Evolutionary conservation across 176 grass and related monocot species (phyloP), one percentile per base, ranked within the genome.

Genomic region (Dendrocalamus sinicus): DNA sequence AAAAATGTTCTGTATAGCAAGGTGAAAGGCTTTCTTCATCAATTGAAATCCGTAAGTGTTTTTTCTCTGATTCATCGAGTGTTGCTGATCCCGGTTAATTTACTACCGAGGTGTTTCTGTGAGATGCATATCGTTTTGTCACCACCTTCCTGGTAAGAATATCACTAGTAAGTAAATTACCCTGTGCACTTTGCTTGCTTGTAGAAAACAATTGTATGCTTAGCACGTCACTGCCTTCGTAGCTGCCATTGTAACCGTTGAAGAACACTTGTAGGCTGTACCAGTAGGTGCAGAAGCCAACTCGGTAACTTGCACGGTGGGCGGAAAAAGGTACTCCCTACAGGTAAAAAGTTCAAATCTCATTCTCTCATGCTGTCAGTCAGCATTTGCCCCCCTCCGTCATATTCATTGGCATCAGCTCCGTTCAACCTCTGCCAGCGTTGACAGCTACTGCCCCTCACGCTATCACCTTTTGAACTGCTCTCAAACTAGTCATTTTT

Each of bases 271-370:
- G 16, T 55, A 55, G 52, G 5, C 23, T 62, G 59, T 65, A 61
- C 26, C 12, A 50, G 62, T 50, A 37, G 57, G 39, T 1, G 26
- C 67, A 19, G 75, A 47, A 40, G 67, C 22, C 17, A 46, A 62
- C 44, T n/a, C 40, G 55, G 12, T 54, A 65, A 53, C 46, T 84
- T 54, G 10, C 72, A 66, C 20, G n/a, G 59, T 10, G 60, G 41
- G 54, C 43, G 14, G 22, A 37, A 65, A 10, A 65, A 28, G 8
- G 41, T 84, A 41, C 59, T 9, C 30, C 43, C 43, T 53, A 12
- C 72, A 66, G 28, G 70, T 53, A 82, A 45, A 57, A 81, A 70
- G 50, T 72, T 61, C n/a, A 72, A 69, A 16, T 73, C 10, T 37
- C 69, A 48, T 48, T 52, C 70, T 83, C 41, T 65, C 44, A 5